A percentile compares a stretch with the other conserved stretches of the same genome.
Evolutionary conservation across 495 filamentous ascomycete species (phyloP).

Genomic region (Talaromyces stipitatus): DNA sequence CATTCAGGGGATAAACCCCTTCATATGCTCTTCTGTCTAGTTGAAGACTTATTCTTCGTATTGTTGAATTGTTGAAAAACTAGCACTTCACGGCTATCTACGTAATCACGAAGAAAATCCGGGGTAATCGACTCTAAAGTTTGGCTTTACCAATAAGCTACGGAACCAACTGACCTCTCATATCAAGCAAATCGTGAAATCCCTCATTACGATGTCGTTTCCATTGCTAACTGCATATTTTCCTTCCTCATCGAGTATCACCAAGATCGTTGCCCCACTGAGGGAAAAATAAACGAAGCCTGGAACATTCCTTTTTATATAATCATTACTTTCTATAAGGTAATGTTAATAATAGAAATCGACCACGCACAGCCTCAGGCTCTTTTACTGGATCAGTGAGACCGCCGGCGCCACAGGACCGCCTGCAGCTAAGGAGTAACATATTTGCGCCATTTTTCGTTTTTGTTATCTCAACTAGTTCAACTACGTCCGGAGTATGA

Average conservation of each 20-base stretch:
- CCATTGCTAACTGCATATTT: neutral
- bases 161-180: neutral
- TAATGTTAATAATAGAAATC: neutral
- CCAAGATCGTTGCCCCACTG: neutral
- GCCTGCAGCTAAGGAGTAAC: too few relatives aligned
- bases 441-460: neutral
- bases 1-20: neutral
- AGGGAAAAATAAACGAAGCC: too few relatives aligned
- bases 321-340: neutral
- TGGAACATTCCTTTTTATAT: conserved; percentile 3
- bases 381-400: neutral
- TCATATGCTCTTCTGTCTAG: neutral
- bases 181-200: neutral
- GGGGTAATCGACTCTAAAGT: neutral
- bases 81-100: neutral
- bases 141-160: neutral
- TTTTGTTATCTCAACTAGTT: neutral
- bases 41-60: too few relatives aligned
- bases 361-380: neutral
- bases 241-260: neutral
- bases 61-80: too few relatives aligned
- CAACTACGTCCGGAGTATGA: too few relatives aligned
- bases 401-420: neutral
- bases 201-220: too few relatives aligned
- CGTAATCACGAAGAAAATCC: neutral